Base-by-base conservation (phyloP, 805 yeast species). In the Saturnispora saitoi region DNA sequence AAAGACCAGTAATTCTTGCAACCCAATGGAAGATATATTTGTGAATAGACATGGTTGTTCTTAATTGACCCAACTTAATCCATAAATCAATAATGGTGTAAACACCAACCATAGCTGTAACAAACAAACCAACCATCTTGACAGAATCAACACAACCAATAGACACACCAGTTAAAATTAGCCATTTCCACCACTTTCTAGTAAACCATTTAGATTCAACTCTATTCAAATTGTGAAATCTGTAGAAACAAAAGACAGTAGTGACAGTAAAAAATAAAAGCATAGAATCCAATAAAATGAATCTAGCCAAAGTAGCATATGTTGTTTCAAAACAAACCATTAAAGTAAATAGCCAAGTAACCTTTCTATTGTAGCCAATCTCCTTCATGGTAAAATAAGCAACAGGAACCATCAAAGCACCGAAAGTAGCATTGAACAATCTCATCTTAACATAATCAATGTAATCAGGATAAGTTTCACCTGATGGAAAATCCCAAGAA, bases 101-200 rank as follows among this genome's bases (percentile, higher is more conserved):
- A 55, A 88, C 78, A 48, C 99, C 99, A 48, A 93, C 89, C 56
- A 89, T 70, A 19, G 90, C 65, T 48, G 95, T 91, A 52, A 87
- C 87, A 59, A 93, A 87, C 49, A 91, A 74, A 58, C 99, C 99
- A 50, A 93, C 98, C 96, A 90, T 88, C 69, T 93, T 93, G 50
- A 89, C 95, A 28, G 95, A 84, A 62, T 91, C 83, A 17, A 90
- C 85, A 65, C 93, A 86, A 38, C 99, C 98, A 59, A 93, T 80
- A 42, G 80, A 72, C 46, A 88, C 69, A 55, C 99, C 99, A 8
- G 95, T 85, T 50, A 85, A 68, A 22, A 83, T 57, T 46, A 93
- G 68, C 96, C 97, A 91, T 63, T 80, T 80, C 95, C 95, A 93
- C 97, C 99, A 91, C 61, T 78, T 76, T 59, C 81, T 71, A 11